Percentiles rank a stretch among this genome's conserved stretches.
Evolutionary conservation across 2,329 filamentous ascomycete species (phyloP).

Genomic region (Trichoderma sp.): DNA sequence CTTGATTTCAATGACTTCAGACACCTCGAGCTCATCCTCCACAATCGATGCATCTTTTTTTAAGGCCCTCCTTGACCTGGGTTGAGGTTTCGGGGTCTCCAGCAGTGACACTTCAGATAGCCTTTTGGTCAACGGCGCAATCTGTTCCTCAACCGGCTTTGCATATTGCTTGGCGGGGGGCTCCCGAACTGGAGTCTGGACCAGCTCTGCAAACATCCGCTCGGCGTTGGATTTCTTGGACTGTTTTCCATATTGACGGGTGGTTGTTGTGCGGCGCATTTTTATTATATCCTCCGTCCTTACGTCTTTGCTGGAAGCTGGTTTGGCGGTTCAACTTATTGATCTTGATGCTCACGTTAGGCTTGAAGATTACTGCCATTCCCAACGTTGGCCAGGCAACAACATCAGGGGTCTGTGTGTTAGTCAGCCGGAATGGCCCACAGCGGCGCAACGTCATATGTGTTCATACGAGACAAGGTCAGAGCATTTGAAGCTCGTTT

Average conservation of each 20-base stretch:
- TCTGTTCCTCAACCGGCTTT: slow-evolving; percentile 25
- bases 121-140: slow-evolving; percentile 37
- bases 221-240: slow-evolving; percentile 47
- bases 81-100: slow-evolving; percentile 20
- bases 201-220: slow-evolving; percentile 51
- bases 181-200: slow-evolving; percentile 47
- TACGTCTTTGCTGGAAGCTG: background rate
- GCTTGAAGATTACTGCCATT: slow-evolving; percentile 17
- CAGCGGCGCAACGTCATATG: slow-evolving; percentile 7
- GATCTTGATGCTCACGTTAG: background rate
- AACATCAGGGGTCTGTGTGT: background rate
- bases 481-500: background rate
- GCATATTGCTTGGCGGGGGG: slow-evolving; percentile 22
- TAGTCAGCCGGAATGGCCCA: slow-evolving; percentile 2
- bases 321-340: background rate
- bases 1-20: background rate
- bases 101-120: slow-evolving; percentile 34
- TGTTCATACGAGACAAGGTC: background rate
- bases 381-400: slow-evolving; percentile 30
- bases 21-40: slow-evolving; percentile 18
- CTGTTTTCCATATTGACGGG: slow-evolving; percentile 53
- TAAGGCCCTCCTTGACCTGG: slow-evolving; percentile 23
- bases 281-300: slow-evolving; percentile 22
- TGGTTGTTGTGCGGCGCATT: slow-evolving; percentile 46
- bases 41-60: slow-evolving; percentile 13